Conservation (phyloP, 2,329 filamentous ascomycete genomes). For the Nemania diffusa region DNA sequence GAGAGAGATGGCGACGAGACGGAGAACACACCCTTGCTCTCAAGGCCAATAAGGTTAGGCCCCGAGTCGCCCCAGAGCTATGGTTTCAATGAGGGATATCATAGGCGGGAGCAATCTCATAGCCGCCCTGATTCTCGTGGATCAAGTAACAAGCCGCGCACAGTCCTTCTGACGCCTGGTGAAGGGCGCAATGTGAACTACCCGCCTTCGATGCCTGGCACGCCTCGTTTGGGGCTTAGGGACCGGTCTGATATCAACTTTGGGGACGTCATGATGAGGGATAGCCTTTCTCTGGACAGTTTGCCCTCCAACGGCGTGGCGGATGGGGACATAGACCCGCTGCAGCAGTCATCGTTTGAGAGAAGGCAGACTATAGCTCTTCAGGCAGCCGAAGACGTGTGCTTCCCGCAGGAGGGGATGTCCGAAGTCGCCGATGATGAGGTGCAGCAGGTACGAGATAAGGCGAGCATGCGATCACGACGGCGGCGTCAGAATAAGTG, state of each 20-base stretch:
- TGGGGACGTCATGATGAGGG: conserved; percentile 76
- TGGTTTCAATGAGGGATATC: conserved; percentile 55
- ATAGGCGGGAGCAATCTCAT: conserved; percentile 44
- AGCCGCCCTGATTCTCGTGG: conserved; percentile 62
- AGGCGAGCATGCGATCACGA: conserved; percentile 49
- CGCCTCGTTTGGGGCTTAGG: conserved; percentile 62
- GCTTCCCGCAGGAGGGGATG: conserved; percentile 83
- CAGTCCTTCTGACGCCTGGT: conserved; percentile 46
- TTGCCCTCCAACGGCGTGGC: conserved; percentile 40
- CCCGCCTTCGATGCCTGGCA: conserved; percentile 73
- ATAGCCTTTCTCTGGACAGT: conserved; percentile 62
- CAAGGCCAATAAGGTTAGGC: conserved; percentile 54
- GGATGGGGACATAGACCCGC: conserved; percentile 41
- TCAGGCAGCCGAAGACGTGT: conserved; percentile 86
- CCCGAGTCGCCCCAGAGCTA: conserved; percentile 51
- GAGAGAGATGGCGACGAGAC: conserved; percentile 58
- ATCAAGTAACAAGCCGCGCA: conserved; percentile 57
- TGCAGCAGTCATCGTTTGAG: conserved; percentile 51
- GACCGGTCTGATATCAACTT: conserved; percentile 67
- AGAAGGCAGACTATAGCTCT: conserved; percentile 69
- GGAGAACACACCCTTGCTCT: conserved; percentile 67
- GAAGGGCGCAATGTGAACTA: conserved; percentile 74
- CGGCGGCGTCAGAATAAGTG: conserved; percentile 77
- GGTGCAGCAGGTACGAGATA: conserved; percentile 59
- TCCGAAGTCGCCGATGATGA: conserved; percentile 88